Conservation (phyloP, 1,139 yeast species). For the Pichia sp. region DNA sequence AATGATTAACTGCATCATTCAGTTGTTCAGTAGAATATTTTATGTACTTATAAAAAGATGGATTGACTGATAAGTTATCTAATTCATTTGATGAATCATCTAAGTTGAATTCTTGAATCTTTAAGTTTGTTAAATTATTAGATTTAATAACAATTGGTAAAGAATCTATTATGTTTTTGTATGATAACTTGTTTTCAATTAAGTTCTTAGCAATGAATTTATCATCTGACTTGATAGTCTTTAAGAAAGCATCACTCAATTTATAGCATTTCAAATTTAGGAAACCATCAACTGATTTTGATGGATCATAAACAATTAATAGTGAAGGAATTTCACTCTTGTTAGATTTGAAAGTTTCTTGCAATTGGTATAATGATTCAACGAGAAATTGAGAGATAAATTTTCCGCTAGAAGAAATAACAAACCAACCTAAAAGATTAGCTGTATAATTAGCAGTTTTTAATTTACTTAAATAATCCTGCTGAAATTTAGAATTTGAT, state of each 20-base stretch:
- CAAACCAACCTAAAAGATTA: conserved; percentile 80
- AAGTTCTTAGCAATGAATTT: conserved; percentile 65
- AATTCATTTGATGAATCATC: conserved; percentile 16
- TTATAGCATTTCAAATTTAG: conserved; percentile 66
- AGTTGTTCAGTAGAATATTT: conserved; percentile 53
- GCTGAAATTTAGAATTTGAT: conserved; percentile 63
- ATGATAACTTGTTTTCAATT: conserved; percentile 56
- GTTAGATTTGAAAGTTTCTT: conserved; percentile 41
- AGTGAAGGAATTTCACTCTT: conserved; percentile 51
- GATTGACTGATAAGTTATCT: conserved; percentile 34
- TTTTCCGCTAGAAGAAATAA: conserved; percentile 63
- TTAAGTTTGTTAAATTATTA: conserved; percentile 40
- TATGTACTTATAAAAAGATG: conserved; percentile 32
- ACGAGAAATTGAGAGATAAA: conserved; percentile 60
- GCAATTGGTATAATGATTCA: conserved; percentile 56
- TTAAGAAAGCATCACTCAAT: conserved; percentile 57
- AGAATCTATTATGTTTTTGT: conserved; percentile 66
- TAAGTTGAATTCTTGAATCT: conserved; percentile 24
- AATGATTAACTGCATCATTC: conserved; percentile 69
- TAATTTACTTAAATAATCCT: conserved; percentile 58
- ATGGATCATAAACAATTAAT: conserved; percentile 62
- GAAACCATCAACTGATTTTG: conserved; percentile 53
- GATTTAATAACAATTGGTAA: conserved; percentile 62
- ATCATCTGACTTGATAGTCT: conserved; percentile 41
- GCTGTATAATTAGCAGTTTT: conserved; percentile 62